Base-by-base conservation (phyloP, 106 monocot genomes). In the Dioscorea alata region DNA sequence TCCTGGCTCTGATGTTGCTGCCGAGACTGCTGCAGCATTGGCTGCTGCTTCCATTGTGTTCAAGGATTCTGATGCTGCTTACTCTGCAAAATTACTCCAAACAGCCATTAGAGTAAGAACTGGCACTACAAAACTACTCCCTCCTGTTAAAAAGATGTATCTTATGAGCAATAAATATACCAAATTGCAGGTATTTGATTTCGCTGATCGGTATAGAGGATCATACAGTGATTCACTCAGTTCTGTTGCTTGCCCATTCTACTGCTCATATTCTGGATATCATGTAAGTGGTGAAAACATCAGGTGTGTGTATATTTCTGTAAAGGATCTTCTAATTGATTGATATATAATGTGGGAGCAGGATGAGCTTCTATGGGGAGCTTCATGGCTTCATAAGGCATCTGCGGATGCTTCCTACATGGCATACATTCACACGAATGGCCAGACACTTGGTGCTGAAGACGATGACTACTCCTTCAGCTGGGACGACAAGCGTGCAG, bases 291-390 rank as follows among this genome's bases (percentile, higher is more conserved):
- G 9, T 8, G 3, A n/a, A 3, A 53, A 50, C 35, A 19, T 66
- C n/a, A 23, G 25, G 22, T 13, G 15, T 18, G 4, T n/a, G 31
- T 53, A 14, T 15, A 2, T 54, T 13, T n/a, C 12, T 13, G 15
- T 50, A 0, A 49, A 6, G 23, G 8, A 17, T 20, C 12, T 18
- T 31, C 19, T 34, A 1, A 12, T 56, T 57, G 18, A 4, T 20
- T 12, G 15, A 49, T 42, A 9, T 54, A 6, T 15, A 21, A 52
- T 48, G 25, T 9, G 24, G 12, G 56, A 23, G 19, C 74, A 87
- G 90, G 91, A 91, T 68, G 91, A 91, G 79, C 87, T 91, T 6
- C 67, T 91, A 17, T 91, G 91, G 91, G 91, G 84, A 50, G 91
- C 91, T 51, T 79, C 91, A 42, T 91, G 91, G 91, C 80, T 91